Percentiles rank a stretch among this genome's conserved stretches.
Conservation (phyloP, 2,329 filamentous ascomycete species). For the Pseudocercospora macadamiae region DNA sequence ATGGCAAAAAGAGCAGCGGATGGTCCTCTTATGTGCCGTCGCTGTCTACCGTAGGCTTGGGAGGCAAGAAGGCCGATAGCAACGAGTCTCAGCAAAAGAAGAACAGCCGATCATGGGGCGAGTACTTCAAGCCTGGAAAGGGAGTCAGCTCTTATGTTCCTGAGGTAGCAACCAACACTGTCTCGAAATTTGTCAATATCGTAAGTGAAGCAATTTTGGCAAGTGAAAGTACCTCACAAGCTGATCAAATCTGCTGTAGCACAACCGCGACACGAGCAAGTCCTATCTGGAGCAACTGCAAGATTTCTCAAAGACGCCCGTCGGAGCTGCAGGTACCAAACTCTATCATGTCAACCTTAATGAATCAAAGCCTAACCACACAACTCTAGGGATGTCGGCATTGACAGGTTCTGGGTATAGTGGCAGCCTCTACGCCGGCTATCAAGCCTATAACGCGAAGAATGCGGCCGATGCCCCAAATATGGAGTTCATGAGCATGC, state of each 20-base stretch:
- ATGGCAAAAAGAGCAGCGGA: conserved; percentile 33
- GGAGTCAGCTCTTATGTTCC: conserved; percentile 54
- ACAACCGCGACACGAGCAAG: conserved; percentile 52
- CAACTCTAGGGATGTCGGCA: conserved; percentile 38
- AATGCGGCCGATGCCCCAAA: conserved; percentile 39
- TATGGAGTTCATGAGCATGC: conserved; percentile 53
- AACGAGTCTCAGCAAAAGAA: conserved; percentile 39
- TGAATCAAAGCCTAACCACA: conserved; percentile 28
- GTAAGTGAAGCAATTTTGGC: no score
- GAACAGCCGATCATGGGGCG: conserved; percentile 48
- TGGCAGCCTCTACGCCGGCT: conserved; percentile 53
- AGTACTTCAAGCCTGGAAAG: conserved; percentile 52
- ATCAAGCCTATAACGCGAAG: conserved; percentile 49
- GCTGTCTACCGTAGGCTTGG: conserved; percentile 21
- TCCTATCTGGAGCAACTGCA: conserved; percentile 54
- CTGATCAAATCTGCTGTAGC: conserved; percentile 34
- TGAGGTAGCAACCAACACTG: conserved; percentile 41
- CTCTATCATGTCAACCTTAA: background rate
- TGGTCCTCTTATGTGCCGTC: conserved; percentile 40
- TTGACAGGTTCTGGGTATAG: conserved; percentile 52
- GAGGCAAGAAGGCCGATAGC: conserved; percentile 29
- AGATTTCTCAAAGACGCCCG: conserved; percentile 55
- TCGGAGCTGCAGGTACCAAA: conserved; percentile 48
- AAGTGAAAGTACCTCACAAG: no score
- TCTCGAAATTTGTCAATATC: conserved; percentile 50